Evolutionary conservation across 2,329 filamentous ascomycete genomes (phyloP), one percentile per base, ranked within the genome.

Genomic region (Cladophialophora chaetospira): DNA sequence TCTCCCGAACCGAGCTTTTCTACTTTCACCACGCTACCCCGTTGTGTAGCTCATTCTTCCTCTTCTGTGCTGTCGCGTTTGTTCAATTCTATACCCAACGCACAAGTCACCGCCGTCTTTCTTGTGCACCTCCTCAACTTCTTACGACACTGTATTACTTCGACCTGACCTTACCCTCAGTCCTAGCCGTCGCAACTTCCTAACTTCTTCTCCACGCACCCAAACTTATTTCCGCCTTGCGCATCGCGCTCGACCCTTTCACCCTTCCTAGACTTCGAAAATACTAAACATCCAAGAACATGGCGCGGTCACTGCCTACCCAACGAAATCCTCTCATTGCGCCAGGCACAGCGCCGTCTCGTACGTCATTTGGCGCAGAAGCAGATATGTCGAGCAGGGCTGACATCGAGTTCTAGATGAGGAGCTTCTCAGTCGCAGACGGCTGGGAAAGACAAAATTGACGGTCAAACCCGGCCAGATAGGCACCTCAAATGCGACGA

Each of bases 381-480:
- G 2, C 43, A n/a, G 13, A 33, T 21, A 45, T 29, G 21, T 11
- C n/a, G 29, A 21, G n/a, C n/a, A 13, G 15, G 40, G 52, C 54
- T 63, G 48, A 63, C 49, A 8, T 46, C 31, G 6, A 51, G 6
- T 11, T 19, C 29, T 68, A 91, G 88, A 88, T 73, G 72, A 80
- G 60, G 87, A 90, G 60, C 85, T 97, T 54, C 84, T 97, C 63
- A 79, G 87, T 72, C 87, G 91, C 70, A 88, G 94, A 69, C 89
- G 93, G 66, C 82, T 99, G 43, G 94, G 93, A 44, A 92, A 96
- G 76, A 99, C 94, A 21, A 89, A 95, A 74, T 82, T 99, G 63
- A 86, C 87, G 8, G 86, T 92, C 50, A 94, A 91, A 77, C 86
- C 91, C 68, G 85, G 87, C 29, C 85, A 88, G 66, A 78, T 87